Evolutionary conservation across 148 eudicot species (phyloP), one percentile per base, ranked within the genome.

Genomic region (Vaccinium darrowii): DNA sequence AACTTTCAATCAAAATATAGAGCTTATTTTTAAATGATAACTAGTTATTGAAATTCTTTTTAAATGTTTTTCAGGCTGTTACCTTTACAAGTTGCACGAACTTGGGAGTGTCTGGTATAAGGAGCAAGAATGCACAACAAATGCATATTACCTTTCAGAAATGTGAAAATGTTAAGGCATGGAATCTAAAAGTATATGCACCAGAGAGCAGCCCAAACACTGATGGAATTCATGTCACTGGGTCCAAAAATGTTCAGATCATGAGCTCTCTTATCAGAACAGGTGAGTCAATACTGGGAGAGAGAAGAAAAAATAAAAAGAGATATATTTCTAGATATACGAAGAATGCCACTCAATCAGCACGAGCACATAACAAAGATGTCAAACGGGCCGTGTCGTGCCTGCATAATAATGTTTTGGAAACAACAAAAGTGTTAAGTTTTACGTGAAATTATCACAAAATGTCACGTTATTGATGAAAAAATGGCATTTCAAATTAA

Each of bases 191-290:
- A 33, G 82, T 96, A 4, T 49, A 67, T 63, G 91, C 99, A 39
- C 98, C 95, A 0, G 91, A 75, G 60, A 49, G 78, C 0, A 96
- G 99, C 86, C 99, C 99, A 33, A 96, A 96, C 78, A 96, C 99
- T 1, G 99, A 96, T 82, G 99, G 98, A 53, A 92, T 96, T 82
- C 99, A 96, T 86, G 81, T 96, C 71, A 90, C 97, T 0, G 90
- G 73, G 5, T 87, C 95, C 18, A 78, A 88, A 62, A 90, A 93
- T 78, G 87, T 96, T 51, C 75, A 63, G 43, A 88, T 96, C 58
- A 39, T 57, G 43, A 87, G 81, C 25, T 94, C 95, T 27, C 73
- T 54, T 62, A 90, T 96, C 10, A 72, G 81, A 79, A 96, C 99
- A 89, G 99, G 98, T 95, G 86, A 82, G 16, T 63, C 13, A 27